Base-by-base conservation (phyloP, 2,329 filamentous ascomycete species). In the Aspergillus glaucus region DNA sequence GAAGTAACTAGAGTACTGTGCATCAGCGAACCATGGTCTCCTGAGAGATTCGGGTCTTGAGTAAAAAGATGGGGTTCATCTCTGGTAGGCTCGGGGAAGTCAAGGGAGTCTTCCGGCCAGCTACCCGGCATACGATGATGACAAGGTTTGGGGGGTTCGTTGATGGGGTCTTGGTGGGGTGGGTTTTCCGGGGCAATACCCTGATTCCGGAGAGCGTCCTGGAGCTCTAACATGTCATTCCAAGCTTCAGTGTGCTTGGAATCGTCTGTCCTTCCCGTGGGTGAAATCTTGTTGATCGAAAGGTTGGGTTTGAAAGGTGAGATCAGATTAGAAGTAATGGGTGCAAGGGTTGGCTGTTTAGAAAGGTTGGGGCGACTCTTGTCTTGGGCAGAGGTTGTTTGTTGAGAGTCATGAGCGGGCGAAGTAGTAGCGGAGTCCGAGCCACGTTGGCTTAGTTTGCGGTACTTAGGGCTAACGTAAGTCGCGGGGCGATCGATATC, bases 71-170 rank as follows among this genome's bases (percentile, higher is more conserved):
- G 34, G 19, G 9, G 10, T 40, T 17, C 37, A 22, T 47, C 19
- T n/a, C n/a, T 28, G 45, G 5, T 42, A 24, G 28, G 17, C 21
- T 37, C 28, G 21, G 10, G 21, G 10, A 42, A 15, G 22, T 34
- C 45, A 17, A 41, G 10, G 22, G 14, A 12, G n/a, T 21, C 39
- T 12, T 47, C 37, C 3, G 45, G 45, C 45, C 45, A 47, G n/a
- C 45, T 47, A 39, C 45, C 45, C 4, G 45, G 45, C 26, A 47
- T 47, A 40, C 14, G 44, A 12, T 26, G 15, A 26, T 17, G 15
- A 19, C 10, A 40, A 40, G 15, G 10, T 19, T 40, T 22, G 37
- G 37, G 37, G 37, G n/a, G 7, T 21, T 40, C 4, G 17, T 40
- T 17, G 10, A 40, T 19, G 9, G 37, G 37, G 19, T 40, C 37